Evolutionary conservation across 2,329 filamentous ascomycete species (phyloP).

Genomic region (Davidsoniella eucalypti): DNA sequence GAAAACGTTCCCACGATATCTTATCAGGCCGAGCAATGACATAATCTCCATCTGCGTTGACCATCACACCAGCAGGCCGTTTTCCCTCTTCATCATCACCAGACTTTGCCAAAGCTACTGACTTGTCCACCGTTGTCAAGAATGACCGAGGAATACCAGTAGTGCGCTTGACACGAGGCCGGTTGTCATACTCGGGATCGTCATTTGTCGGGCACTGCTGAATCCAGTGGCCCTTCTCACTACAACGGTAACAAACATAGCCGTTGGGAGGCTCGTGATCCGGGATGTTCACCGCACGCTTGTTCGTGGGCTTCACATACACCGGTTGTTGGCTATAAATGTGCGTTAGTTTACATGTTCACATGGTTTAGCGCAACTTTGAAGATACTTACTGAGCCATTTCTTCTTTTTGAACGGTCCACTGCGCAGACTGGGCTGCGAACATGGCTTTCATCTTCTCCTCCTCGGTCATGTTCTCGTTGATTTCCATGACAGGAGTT

Average conservation of each 20-base stretch:
- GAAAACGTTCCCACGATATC: slow-evolving; percentile 90
- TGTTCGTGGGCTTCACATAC: slow-evolving; percentile 37
- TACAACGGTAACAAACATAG: slow-evolving; percentile 92
- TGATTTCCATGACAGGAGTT: slow-evolving; percentile 49
- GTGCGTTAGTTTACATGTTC: slow-evolving; percentile 20
- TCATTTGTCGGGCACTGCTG: slow-evolving; percentile 97
- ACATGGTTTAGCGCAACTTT: slow-evolving; percentile 9
- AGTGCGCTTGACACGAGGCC: slow-evolving; percentile 83
- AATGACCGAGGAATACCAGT: slow-evolving; percentile 95
- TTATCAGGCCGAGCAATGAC: slow-evolving; percentile 93
- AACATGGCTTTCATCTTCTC: slow-evolving; percentile 90
- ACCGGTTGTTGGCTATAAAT: slow-evolving; percentile 41
- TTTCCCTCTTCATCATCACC: slow-evolving; percentile 65
- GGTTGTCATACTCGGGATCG: slow-evolving; percentile 87
- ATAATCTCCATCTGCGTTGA: slow-evolving; percentile 93
- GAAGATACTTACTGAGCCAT: slow-evolving; percentile 54
- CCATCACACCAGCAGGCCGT: slow-evolving; percentile 80
- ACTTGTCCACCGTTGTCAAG: slow-evolving; percentile 88
- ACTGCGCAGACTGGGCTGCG: slow-evolving; percentile 74
- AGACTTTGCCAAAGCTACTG: slow-evolving; percentile 54
- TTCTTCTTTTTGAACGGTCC: slow-evolving; percentile 83
- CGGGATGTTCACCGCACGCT: slow-evolving; percentile 60
- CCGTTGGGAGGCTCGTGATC: slow-evolving; percentile 86
- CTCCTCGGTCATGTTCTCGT: slow-evolving; percentile 74
- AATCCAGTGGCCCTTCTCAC: slow-evolving; percentile 98